These are phyloP conservation scores for Penicillium sp. DNA, from an alignment of 2,329 filamentous ascomycete genomes.

Conservation along the genomic window DNA sequence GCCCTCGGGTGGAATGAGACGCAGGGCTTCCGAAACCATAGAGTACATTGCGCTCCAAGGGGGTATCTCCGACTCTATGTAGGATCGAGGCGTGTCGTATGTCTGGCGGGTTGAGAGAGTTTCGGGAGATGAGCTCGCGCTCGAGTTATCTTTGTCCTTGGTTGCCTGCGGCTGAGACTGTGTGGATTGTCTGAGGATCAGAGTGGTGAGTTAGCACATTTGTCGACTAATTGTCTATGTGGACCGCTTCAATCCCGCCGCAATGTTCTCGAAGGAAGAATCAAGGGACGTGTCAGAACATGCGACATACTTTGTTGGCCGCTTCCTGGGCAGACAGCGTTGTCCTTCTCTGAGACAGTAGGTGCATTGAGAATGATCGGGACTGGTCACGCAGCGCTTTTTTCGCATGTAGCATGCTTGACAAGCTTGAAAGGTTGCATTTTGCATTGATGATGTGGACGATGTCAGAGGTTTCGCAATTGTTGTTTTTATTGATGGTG, in stretches of 20 bases:
- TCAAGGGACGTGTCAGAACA: no score
- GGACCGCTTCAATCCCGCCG: no score
- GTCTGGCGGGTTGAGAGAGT: not conserved
- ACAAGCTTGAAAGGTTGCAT: conserved; percentile 3
- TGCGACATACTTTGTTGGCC: conserved; percentile 1
- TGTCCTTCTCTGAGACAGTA: conserved; percentile 6
- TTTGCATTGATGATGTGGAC: not conserved
- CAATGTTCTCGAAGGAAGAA: no score
- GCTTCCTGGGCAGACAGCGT: conserved; percentile 4
- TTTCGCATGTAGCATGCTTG: conserved; percentile 7
- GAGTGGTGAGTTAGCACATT: no score
- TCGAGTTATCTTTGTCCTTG: no score
- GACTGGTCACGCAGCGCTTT: conserved; percentile 5
- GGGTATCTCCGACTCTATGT: conserved; percentile 7
- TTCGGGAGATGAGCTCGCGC: no score
- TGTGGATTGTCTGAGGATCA: no score
- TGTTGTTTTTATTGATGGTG: no score
- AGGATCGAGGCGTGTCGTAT: conserved; percentile 1
- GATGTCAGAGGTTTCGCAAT: no score
- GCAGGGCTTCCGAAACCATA: conserved; percentile 5
- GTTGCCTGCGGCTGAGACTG: no score
- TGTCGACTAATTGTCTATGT: no score
- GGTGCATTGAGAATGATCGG: conserved; percentile 3
- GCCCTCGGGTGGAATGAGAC: conserved; percentile 5
- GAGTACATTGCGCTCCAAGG: conserved; percentile 8